phyloP scores from a whole-genome alignment of 2,329 filamentous ascomycete genomes.

The Metarhizium anisopliae region DNA sequence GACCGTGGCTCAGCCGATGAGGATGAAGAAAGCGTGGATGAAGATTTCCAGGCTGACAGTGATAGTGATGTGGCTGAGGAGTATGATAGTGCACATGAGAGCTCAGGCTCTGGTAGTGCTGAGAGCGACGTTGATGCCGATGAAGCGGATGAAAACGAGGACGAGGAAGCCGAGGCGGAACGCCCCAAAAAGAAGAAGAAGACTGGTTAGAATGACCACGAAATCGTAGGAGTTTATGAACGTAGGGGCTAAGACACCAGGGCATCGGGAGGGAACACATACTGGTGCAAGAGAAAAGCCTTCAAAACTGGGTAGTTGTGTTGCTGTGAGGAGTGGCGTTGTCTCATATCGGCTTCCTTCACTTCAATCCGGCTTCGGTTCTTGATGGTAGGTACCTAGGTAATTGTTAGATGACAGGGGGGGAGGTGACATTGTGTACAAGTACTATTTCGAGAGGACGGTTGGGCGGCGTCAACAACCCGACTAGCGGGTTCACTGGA shows the following conservation, averaged over 20 bases:
- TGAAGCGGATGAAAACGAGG: constrained; percentile 31
- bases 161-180: constrained; percentile 33
- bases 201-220: constrained; percentile 13
- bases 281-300: no score
- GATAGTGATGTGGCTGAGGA: constrained; percentile 96
- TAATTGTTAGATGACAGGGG: background rate
- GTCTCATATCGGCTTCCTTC: no score
- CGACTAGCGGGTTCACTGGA: background rate
- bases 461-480: background rate
- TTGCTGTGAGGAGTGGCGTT: no score
- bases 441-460: background rate
- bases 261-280: no score
- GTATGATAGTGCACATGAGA: constrained; percentile 86
- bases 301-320: no score
- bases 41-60: constrained; percentile 88
- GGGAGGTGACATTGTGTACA: background rate
- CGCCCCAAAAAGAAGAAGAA: constrained; percentile 43
- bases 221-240: background rate
- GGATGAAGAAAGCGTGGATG: constrained; percentile 89
- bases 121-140: constrained; percentile 41
- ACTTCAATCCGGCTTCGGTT: no score
- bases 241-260: no score
- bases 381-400: no score
- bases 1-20: constrained; percentile 91
- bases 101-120: constrained; percentile 60